phyloP scores from a whole-genome alignment of 2,329 filamentous ascomycete species.

The Penicillium griseofulvum region DNA sequence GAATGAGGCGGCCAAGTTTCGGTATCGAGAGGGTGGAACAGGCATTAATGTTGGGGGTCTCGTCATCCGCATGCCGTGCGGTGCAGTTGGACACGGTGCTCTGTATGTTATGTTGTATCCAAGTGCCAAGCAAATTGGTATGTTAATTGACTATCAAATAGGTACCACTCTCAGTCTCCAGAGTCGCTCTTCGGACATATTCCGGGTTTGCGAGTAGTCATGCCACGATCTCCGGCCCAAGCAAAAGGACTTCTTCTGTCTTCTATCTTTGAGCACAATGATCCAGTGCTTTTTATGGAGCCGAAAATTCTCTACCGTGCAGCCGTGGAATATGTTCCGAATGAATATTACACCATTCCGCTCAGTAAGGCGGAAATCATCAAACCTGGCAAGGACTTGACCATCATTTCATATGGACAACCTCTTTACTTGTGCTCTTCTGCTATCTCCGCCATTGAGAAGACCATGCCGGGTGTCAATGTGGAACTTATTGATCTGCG shows the following conservation, averaged over 20 bases:
- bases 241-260: slow-evolving; percentile 82
- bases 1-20: slow-evolving; percentile 86
- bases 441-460: slow-evolving; percentile 73
- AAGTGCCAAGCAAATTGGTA: neutral
- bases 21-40: slow-evolving; percentile 68
- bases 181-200: slow-evolving; percentile 86
- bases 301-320: slow-evolving; percentile 91
- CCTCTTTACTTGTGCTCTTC: slow-evolving; percentile 79
- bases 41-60: slow-evolving; percentile 72
- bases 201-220: slow-evolving; percentile 78
- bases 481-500: slow-evolving; percentile 85
- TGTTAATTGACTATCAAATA: slow-evolving; percentile 10
- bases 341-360: slow-evolving; percentile 75
- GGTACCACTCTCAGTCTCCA: slow-evolving; percentile 83
- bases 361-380: slow-evolving; percentile 82
- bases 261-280: slow-evolving; percentile 70
- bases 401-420: slow-evolving; percentile 84
- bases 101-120: slow-evolving; percentile 48
- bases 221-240: slow-evolving; percentile 81
- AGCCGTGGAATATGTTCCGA: slow-evolving; percentile 85
- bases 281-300: slow-evolving; percentile 91
- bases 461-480: slow-evolving; percentile 66
- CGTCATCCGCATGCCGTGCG: slow-evolving; percentile 86
- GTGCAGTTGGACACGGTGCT: slow-evolving; percentile 83
- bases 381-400: slow-evolving; percentile 75